These are phyloP conservation scores for Ophiostoma ulmi DNA, from an alignment of 2,329 filamentous ascomycete species.

Conservation along the genomic window DNA sequence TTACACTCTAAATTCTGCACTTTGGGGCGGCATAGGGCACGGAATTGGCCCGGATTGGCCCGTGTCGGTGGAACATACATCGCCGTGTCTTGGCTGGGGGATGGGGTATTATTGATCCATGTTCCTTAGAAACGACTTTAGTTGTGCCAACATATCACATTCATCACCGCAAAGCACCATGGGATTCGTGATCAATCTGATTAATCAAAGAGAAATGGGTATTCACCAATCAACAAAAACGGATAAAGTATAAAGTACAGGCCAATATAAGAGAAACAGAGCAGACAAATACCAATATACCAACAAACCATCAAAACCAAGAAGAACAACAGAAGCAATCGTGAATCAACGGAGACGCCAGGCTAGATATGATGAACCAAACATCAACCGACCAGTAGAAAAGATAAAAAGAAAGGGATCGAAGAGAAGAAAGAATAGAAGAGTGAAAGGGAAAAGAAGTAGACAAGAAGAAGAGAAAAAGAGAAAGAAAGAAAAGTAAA, in stretches of 20 bases:
- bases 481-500: neutral
- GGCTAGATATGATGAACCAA: neutral
- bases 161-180: neutral
- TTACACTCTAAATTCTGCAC: too few species aligned
- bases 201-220: neutral
- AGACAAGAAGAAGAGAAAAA: neutral
- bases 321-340: neutral
- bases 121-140: too few species aligned
- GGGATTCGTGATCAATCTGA: neutral
- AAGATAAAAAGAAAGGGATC: neutral
- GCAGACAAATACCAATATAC: neutral
- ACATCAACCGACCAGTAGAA: neutral
- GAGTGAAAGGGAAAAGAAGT: neutral
- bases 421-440: neutral
- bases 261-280: neutral
- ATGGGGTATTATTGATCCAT: too few species aligned
- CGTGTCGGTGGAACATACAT: conserved; percentile 8
- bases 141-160: too few species aligned
- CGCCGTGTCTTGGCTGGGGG: neutral
- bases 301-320: neutral
- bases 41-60: conserved; percentile 15
- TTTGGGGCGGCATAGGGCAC: neutral
- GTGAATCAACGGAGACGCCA: conserved; percentile 8
- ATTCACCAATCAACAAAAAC: neutral
- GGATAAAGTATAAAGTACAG: neutral